Evolutionary conservation across 2,329 filamentous ascomycete species (phyloP), one percentile per base, ranked within the genome.

Genomic region (Coniochaeta sp.): DNA sequence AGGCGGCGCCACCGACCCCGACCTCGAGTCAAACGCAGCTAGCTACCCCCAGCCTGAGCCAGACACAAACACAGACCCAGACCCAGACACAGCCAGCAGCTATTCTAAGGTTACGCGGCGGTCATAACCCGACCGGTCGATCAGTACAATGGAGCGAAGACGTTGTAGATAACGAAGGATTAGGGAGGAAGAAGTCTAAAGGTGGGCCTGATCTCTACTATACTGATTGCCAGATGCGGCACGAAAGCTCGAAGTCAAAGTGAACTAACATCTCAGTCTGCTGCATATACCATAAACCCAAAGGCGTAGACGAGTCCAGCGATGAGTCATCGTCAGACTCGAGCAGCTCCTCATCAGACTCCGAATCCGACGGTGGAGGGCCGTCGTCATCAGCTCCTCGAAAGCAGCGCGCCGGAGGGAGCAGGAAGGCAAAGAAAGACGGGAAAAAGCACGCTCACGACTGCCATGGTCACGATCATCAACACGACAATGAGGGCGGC

Each of bases 271-370:
- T 60, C 56, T 31, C 63, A 96, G 95, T 98, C n/a, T 99, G 95
- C 82, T 99, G 95, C 74, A 99, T 99, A 74, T 99, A 97, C 77
- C 93, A 97, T 77, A 89, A 89, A 62, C 88, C 91, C 7, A 89
- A 89, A 66, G 84, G 81, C 12, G 86, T 91, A 4, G 91, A 89
- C 71, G 93, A 98, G 73, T 95, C 90, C 34, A 92, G 88, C 65
- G 85, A 86, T 65, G 85, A 88, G 58, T 85, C 83, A 3, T 84
- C 54, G 28, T 57, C 85, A 16, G 81, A 80, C 5, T 78, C 75
- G 8, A 79, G 75, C 9, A 79, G 75, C 8, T 62, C 61, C 6
- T 67, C 54, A 28, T 79, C 78, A 7, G 79, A 81, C 34, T 77
- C 76, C 3, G 79, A 81, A 50, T 83, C 81, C 1, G 84, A 86